Evolutionary conservation across 2,329 filamentous ascomycete genomes (phyloP).

Genomic region (Monosporascus sp.): DNA sequence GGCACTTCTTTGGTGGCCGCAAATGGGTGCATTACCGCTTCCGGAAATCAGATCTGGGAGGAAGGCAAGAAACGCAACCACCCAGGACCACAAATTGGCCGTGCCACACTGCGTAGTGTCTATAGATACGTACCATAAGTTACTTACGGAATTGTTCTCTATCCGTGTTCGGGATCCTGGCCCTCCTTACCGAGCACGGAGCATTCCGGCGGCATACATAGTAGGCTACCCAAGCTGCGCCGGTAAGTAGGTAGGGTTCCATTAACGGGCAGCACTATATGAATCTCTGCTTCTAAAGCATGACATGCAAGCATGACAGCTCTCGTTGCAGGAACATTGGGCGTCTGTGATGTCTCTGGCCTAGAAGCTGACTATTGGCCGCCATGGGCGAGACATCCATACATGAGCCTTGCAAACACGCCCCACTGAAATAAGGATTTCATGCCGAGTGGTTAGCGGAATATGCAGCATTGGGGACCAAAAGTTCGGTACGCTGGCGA

Average conservation of each 20-base stretch:
- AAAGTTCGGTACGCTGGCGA: slow-evolving; percentile 7
- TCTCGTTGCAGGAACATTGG: not conserved
- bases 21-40: slow-evolving; percentile 21
- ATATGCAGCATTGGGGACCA: slow-evolving; percentile 7
- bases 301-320: not conserved
- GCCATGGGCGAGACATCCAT: not conserved
- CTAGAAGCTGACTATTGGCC: not conserved
- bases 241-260: not conserved
- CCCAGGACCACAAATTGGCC: slow-evolving; percentile 4
- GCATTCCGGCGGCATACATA: slow-evolving; percentile 17
- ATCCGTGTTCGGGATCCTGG: slow-evolving; percentile 20
- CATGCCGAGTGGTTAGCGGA: not conserved
- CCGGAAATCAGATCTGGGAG: slow-evolving; percentile 19
- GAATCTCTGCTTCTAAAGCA: not conserved
- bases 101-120: slow-evolving; percentile 2
- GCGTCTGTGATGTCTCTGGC: not conserved
- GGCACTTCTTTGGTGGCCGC: slow-evolving; percentile 16
- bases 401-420: slow-evolving; percentile 3
- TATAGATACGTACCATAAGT: slow-evolving; percentile 12
- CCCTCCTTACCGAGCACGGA: slow-evolving; percentile 13
- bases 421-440: not conserved
- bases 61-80: slow-evolving; percentile 6
- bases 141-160: slow-evolving; percentile 12
- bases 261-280: not conserved
- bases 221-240: not conserved